Conservation (phyloP, 768 basidiomycete species). For the Boletus rubropictus region DNA sequence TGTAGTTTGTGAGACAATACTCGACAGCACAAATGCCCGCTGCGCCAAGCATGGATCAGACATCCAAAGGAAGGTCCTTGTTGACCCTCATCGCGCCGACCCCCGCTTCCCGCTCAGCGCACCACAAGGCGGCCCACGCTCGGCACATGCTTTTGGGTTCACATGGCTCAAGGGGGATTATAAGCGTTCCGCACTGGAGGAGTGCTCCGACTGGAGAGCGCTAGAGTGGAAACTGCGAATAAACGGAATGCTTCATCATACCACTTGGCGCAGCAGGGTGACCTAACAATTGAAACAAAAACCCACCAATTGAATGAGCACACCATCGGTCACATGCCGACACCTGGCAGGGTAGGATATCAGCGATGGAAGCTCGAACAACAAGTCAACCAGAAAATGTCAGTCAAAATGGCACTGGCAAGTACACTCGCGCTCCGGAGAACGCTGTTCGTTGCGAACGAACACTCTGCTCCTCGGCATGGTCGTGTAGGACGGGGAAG, state of each 20-base stretch:
- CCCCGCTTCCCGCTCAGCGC: slow-evolving; percentile 72
- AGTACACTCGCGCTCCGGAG: slow-evolving; percentile 66
- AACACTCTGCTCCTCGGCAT: slow-evolving; percentile 79
- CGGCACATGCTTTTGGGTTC: slow-evolving; percentile 63
- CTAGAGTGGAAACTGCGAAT: slow-evolving; percentile 90
- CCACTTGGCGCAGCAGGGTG: slow-evolving; percentile 18
- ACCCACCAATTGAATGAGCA: slow-evolving; percentile 19
- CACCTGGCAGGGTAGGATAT: slow-evolving; percentile 8
- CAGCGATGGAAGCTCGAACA: slow-evolving; percentile 8
- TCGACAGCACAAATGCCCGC: slow-evolving; percentile 4
- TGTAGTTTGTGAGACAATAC: neutral
- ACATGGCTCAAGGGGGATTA: slow-evolving; percentile 59
- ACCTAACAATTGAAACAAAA: slow-evolving; percentile 4
- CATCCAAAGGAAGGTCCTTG: slow-evolving; percentile 85
- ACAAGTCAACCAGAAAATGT: slow-evolving; percentile 24
- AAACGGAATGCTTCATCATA: slow-evolving; percentile 58
- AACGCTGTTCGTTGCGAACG: slow-evolving; percentile 72
- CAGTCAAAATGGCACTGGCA: slow-evolving; percentile 89
- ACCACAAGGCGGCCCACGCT: slow-evolving; percentile 62
- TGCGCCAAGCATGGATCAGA: slow-evolving; percentile 50
- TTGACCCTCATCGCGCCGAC: slow-evolving; percentile 64
- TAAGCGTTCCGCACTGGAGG: slow-evolving; percentile 66
- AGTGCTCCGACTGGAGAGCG: slow-evolving; percentile 63
- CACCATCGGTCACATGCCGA: neutral
- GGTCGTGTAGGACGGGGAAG: slow-evolving; percentile 91